Conservation (phyloP, 768 basidiomycete species). For the Lactarius psammicola region DNA sequence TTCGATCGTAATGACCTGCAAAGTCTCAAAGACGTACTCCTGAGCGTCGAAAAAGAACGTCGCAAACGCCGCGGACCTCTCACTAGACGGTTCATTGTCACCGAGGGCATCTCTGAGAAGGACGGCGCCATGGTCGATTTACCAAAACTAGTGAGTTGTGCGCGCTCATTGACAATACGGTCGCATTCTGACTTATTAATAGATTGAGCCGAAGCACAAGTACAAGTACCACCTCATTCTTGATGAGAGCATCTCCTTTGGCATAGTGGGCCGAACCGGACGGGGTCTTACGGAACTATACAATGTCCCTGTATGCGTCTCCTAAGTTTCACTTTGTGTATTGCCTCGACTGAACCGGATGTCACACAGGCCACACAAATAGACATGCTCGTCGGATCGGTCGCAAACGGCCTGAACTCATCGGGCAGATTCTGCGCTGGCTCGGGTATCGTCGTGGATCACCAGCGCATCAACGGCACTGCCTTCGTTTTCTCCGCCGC, state of each 20-base stretch:
- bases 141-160: constrained; percentile 74
- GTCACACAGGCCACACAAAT: neutral
- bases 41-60: constrained; percentile 82
- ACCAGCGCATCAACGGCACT: too few relatives aligned
- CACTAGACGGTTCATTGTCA: constrained; percentile 91
- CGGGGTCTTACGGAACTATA: too few relatives aligned
- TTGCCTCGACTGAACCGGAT: neutral
- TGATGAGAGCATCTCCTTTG: constrained; percentile 93
- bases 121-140: constrained; percentile 91
- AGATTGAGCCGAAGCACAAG: constrained; percentile 94
- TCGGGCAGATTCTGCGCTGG: neutral
- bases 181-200: neutral
- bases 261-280: constrained; percentile 62
- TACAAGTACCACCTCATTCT: constrained; percentile 95
- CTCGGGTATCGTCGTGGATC: too few relatives aligned
- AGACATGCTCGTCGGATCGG: neutral
- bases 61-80: constrained; percentile 79
- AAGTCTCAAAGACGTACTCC: constrained; percentile 84
- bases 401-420: neutral
- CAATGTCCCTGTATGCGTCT: constrained; percentile 75
- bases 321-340: neutral
- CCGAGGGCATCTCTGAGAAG: constrained; percentile 95
- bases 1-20: constrained; percentile 95
- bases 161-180: neutral
- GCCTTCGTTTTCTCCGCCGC: too few relatives aligned